Percentiles rank a stretch among this genome's conserved stretches.
Conservation (phyloP, 1,139 yeast genomes). For the Pichia sp. region DNA sequence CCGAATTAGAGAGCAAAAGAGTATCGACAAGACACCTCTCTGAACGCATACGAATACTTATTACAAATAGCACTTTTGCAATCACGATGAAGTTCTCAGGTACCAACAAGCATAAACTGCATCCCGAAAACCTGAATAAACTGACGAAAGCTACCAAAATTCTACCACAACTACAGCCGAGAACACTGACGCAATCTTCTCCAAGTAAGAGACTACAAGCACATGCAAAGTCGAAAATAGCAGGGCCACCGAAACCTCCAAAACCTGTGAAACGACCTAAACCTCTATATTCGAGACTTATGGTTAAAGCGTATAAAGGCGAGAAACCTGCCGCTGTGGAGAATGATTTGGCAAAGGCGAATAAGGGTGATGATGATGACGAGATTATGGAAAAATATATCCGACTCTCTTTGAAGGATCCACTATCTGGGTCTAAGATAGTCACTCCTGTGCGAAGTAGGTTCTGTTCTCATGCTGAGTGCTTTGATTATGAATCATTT, state of each 20-base stretch:
- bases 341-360: background rate
- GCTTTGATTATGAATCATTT: constrained; percentile 26
- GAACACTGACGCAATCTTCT: too few species aligned
- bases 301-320: constrained; percentile 1
- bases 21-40: too few species aligned
- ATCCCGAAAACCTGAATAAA: background rate
- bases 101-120: background rate
- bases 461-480: constrained; percentile 27
- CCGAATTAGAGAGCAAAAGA: too few species aligned
- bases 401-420: constrained; percentile 24
- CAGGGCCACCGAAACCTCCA: too few species aligned
- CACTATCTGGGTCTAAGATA: constrained; percentile 22
- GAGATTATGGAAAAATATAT: constrained; percentile 23
- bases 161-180: background rate
- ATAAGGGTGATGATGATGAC: constrained; percentile 16
- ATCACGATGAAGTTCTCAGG: background rate
- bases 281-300: constrained; percentile 5
- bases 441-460: constrained; percentile 23
- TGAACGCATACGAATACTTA: too few species aligned
- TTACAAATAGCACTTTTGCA: background rate
- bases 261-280: constrained; percentile 7
- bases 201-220: too few species aligned
- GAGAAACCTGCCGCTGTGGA: background rate
- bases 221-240: too few species aligned
- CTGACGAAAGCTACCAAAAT: background rate